phyloP scores from a whole-genome alignment of 2,329 filamentous ascomycete genomes.

The Bipolaris gigantea region DNA sequence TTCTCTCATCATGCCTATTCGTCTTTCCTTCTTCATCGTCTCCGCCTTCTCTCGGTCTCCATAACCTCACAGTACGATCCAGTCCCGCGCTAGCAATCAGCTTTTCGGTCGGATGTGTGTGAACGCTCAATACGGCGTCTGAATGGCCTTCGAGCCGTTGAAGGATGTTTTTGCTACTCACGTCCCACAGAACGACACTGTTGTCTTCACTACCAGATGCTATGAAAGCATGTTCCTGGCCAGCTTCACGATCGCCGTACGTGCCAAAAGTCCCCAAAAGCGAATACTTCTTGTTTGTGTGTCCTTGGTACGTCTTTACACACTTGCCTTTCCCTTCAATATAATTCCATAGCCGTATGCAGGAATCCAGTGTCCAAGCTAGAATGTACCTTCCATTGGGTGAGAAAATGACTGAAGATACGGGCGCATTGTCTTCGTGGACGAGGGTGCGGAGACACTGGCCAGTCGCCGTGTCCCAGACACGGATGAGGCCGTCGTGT shows the following conservation, averaged over 20 bases:
- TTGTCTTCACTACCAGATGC: slow-evolving; percentile 88
- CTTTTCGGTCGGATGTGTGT: slow-evolving; percentile 58
- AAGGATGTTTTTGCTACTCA: slow-evolving; percentile 78
- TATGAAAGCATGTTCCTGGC: slow-evolving; percentile 60
- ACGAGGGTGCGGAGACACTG: slow-evolving; percentile 94
- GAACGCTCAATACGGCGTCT: slow-evolving; percentile 62
- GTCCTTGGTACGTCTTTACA: slow-evolving; percentile 96
- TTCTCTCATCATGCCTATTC: background rate
- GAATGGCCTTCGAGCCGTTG: slow-evolving; percentile 64
- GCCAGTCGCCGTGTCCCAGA: slow-evolving; percentile 95
- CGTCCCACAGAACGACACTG: slow-evolving; percentile 84
- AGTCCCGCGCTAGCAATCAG: slow-evolving; percentile 64
- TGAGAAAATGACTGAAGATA: slow-evolving; percentile 86
- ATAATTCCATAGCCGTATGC: slow-evolving; percentile 92
- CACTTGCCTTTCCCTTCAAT: slow-evolving; percentile 84
- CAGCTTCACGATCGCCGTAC: slow-evolving; percentile 49
- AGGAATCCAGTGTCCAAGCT: slow-evolving; percentile 88
- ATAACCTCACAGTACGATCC: slow-evolving; percentile 64
- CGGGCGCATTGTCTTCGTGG: slow-evolving; percentile 91
- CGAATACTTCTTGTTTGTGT: slow-evolving; percentile 80
- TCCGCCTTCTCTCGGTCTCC: slow-evolving; percentile 41
- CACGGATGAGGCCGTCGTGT: slow-evolving; percentile 73
- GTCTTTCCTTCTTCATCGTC: background rate
- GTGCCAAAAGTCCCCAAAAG: slow-evolving; percentile 82
- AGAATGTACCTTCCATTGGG: slow-evolving; percentile 93